Percentiles rank a stretch among this genome's conserved stretches.
Evolutionary conservation across 768 basidiomycete species (phyloP).

Genomic region (Termitomyces sp.): DNA sequence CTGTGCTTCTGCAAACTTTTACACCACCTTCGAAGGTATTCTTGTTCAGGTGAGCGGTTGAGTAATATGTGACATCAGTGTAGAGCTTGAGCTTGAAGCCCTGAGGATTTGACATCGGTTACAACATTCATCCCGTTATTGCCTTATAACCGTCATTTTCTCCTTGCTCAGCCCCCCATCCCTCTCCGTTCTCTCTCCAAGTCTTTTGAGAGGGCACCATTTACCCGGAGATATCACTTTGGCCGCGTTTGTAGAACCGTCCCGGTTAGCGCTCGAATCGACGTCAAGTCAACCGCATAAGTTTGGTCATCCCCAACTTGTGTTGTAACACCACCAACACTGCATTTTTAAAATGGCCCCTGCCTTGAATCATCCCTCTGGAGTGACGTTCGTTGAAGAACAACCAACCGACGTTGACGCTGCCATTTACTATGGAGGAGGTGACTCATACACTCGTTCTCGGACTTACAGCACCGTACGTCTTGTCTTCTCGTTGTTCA

Average conservation of each 20-base stretch:
- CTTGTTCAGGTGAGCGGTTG: not conserved
- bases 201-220: not conserved
- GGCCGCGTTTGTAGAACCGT: slow-evolving; percentile 9
- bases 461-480: slow-evolving; percentile 86
- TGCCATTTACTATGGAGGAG: slow-evolving; percentile 77
- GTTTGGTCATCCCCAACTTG: not conserved
- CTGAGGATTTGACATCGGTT: not conserved
- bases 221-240: slow-evolving; percentile 15
- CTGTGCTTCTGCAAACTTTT: not conserved
- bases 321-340: slow-evolving; percentile 7
- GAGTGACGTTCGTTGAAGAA: slow-evolving; percentile 66
- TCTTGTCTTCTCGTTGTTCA: slow-evolving; percentile 8
- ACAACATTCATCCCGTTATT: not conserved
- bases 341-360: slow-evolving; percentile 46
- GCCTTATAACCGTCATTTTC: not conserved
- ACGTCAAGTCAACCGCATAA: slow-evolving; percentile 1
- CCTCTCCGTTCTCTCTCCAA: not conserved
- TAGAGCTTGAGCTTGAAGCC: not conserved
- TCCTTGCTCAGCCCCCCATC: not conserved
- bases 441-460: slow-evolving; percentile 73
- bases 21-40: not conserved
- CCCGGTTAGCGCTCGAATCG: slow-evolving; percentile 1
- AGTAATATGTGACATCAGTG: too few relatives aligned
- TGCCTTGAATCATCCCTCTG: slow-evolving; percentile 55
- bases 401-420: slow-evolving; percentile 60